Evolutionary conservation across 2,329 filamentous ascomycete species (phyloP), one percentile per base, ranked within the genome.

Genomic region (Diplodia intermedia): DNA sequence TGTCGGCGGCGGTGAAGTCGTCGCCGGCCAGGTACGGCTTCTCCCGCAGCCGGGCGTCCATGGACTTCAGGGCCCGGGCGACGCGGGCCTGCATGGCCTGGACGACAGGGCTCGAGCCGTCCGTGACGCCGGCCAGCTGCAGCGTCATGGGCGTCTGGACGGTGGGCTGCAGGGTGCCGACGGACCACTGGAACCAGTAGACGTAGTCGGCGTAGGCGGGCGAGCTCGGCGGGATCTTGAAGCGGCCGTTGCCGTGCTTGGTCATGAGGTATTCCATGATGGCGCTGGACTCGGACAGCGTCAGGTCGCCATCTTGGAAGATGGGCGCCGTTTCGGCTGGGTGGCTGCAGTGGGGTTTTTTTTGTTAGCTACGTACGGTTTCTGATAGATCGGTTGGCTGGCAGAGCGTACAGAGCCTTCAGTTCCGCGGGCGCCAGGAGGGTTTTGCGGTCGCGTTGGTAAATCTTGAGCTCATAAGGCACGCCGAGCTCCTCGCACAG

Each of bases 401-500:
- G 31, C 12, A 31, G 33, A n/a, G 47, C 68, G 54, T 77, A 75
- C 36, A 79, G 69, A 36, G 72, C 71, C 61, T 75, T 72, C 68
- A 75, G 71, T 11, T 74, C 73, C n/a, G 74, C 71, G 0, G 72
- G 71, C n/a, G 71, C 70, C 72, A 78, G 71, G 4, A 76, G 60
- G 23, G 55, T 66, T 20, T 60, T 53, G 71, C 87, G 84, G 8
- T 73, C 73, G 53, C 85, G 83, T 62, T 80, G 69, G 79, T 87
- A 81, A 50, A 78, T 76, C 68, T 79, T 79, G 12, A 86, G 76
- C 1, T 79, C 73, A 74, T 90, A 90, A 2, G 80, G 74, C 63
- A 91, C 76, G 57, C 77, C 76, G 20, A 90, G 84, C 75, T 91
- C 89, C 75, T 91, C 88, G 75, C 86, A 86, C 55, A 90, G 84